A percentile compares a stretch with the other conserved stretches of the same genome.
Evolutionary conservation across 768 basidiomycete species (phyloP).

Genomic region (Hypholoma sublateritium): DNA sequence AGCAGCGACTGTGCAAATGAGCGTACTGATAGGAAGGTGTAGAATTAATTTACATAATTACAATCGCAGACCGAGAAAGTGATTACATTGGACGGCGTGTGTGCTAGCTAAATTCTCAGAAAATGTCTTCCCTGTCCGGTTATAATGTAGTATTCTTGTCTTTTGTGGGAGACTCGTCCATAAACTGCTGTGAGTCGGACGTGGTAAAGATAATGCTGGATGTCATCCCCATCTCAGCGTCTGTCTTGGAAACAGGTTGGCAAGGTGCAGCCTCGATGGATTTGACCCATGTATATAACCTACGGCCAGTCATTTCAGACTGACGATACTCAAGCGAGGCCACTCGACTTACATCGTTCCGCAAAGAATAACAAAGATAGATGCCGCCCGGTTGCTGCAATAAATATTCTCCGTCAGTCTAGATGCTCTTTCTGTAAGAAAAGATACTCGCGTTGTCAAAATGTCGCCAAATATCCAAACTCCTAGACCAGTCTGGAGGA

Average conservation of each 20-base stretch:
- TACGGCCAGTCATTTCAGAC: background rate
- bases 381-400: conserved; percentile 56
- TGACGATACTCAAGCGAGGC: background rate
- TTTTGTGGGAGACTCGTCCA: too few species aligned
- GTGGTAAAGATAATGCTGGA: too few species aligned
- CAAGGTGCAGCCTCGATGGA: conserved; percentile 20
- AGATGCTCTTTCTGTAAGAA: background rate
- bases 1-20: too few species aligned
- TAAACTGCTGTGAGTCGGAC: too few species aligned
- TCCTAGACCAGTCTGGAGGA: conserved; percentile 80
- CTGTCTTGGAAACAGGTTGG: conserved; percentile 11
- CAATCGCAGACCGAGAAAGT: too few species aligned
- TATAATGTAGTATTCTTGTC: too few species aligned
- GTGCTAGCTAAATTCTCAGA: too few species aligned
- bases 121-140: too few species aligned
- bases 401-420: conserved; percentile 1
- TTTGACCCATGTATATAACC: conserved; percentile 57
- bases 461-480: conserved; percentile 77
- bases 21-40: too few species aligned
- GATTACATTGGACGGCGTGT: too few species aligned
- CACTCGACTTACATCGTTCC: conserved; percentile 59
- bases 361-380: conserved; percentile 64
- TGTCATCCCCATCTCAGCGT: too few species aligned
- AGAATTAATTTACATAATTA: too few species aligned
- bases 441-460: conserved; percentile 54